Evolutionary conservation across 208 protist species (phyloP), one percentile per base, ranked within the genome.

Genomic region (Perkinsela sp.): DNA sequence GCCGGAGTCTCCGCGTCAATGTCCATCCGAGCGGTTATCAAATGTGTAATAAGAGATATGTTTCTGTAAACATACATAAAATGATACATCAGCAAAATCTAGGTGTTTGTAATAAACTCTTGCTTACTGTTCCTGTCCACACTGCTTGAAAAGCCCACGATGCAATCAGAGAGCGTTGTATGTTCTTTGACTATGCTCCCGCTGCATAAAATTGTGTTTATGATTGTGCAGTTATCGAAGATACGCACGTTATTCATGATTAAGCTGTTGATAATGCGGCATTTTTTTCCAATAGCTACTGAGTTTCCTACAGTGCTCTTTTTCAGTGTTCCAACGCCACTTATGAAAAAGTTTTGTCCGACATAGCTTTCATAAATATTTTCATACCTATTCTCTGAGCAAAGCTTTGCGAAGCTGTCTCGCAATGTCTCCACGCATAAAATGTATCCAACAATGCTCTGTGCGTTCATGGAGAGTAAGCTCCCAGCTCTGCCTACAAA

Each of bases 111-210:
- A n/a, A n/a, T n/a, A n/a, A n/a, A n/a, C n/a, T n/a, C n/a, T n/a
- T n/a, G n/a, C n/a, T n/a, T n/a, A n/a, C n/a, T n/a, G n/a, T n/a
- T n/a, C n/a, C n/a, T n/a, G n/a, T n/a, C n/a, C n/a, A n/a, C n/a
- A n/a, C n/a, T n/a, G n/a, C n/a, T n/a, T n/a, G n/a, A 57, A 57
- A n/a, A 57, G 40, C 22, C 22, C 22, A 57, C 40, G 22, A 57
- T 57, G 40, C 40, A 57, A 57, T 57, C 40, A 57, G 40, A n/a
- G 40, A 57, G 40, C 40, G 40, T 57, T 57, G 40, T 57, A 57
- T 57, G 6, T 57, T 6, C 22, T n/a, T 22, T 57, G 6, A 57
- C 22, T 22, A 22, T 57, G 40, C 40, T 57, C 6, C 22, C 40
- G 22, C 40, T 22, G 22, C 40, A 57, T 6, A 57, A n/a, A 57